Percentiles rank a stretch among this genome's conserved stretches.
phyloP scores from a whole-genome alignment of 2,329 filamentous ascomycete genomes.

The Hymenoscyphus fraxineus region DNA sequence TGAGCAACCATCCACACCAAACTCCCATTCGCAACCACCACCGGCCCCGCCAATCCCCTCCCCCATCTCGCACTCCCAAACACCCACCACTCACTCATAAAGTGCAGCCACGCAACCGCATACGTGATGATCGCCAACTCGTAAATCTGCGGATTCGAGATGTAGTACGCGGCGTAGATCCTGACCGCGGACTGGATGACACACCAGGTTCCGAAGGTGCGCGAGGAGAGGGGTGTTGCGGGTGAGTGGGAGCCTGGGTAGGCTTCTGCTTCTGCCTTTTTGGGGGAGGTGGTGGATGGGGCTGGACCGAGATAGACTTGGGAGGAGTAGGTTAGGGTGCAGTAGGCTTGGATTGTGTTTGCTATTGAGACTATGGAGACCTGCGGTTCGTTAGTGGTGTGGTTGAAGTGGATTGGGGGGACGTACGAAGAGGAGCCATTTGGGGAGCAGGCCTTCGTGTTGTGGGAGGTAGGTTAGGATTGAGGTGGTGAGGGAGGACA shows the following conservation, averaged over 20 bases:
- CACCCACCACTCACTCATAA: slow-evolving; percentile 71
- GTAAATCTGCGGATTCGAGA: slow-evolving; percentile 55
- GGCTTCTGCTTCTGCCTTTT: slow-evolving; percentile 61
- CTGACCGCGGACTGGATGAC: slow-evolving; percentile 58
- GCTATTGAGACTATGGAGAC: slow-evolving; percentile 76
- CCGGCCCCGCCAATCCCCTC: slow-evolving; percentile 52
- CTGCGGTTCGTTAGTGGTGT: slow-evolving; percentile 43
- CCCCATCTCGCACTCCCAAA: slow-evolving; percentile 71
- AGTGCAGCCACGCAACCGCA: slow-evolving; percentile 51
- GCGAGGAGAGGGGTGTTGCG: slow-evolving; percentile 66
- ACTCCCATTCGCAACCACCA: slow-evolving; percentile 46
- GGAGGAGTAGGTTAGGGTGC: slow-evolving; percentile 75
- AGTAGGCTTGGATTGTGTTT: slow-evolving; percentile 82
- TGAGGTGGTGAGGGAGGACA: slow-evolving; percentile 22
- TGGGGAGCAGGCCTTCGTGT: slow-evolving; percentile 50
- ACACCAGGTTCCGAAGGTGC: slow-evolving; percentile 71
- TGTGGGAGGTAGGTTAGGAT: slow-evolving; percentile 31
- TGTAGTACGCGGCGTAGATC: slow-evolving; percentile 65
- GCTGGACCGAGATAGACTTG: slow-evolving; percentile 77
- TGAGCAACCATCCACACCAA: slow-evolving; percentile 63
- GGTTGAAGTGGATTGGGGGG: not conserved
- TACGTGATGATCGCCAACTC: slow-evolving; percentile 63
- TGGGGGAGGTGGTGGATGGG: slow-evolving; percentile 51
- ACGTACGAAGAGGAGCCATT: slow-evolving; percentile 62
- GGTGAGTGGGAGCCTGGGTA: slow-evolving; percentile 61